Base-by-base conservation (phyloP, 1,284 basidiomycete genomes). In the Melampsora larici-populina region DNA sequence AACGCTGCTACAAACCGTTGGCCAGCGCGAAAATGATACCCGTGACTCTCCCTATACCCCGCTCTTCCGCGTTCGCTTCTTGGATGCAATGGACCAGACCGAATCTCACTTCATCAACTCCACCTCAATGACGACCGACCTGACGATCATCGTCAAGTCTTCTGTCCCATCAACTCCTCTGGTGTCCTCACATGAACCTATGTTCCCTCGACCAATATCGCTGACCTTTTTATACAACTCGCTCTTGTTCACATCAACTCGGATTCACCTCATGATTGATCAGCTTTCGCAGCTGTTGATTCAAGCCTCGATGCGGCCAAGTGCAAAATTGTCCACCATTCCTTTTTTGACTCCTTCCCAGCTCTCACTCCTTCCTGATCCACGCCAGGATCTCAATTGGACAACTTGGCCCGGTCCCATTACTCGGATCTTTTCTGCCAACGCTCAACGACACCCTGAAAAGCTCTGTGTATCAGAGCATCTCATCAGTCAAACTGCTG, bases 341-440 rank as follows among this genome's bases (percentile, higher is more conserved):
- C 90, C 92, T 1, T 85, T 97, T n/a, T 85, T 93, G 64, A 94
- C 94, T 0, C 86, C 89, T 1, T 84, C 85, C 9, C 94, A 97
- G 85, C 87, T 88, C 74, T 85, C 85, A 2, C 86, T 88, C 68
- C 87, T 99, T 18, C 97, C 97, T 0, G 88, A 93, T 82, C 94
- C 97, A 1, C 89, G 89, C 17, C 90, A 89, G 13, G 92, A 99
- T 84, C 88, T 99, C 58, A 89, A 97, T 82, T 99, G 96, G 94
- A 97, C 94, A 84, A 94, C 91, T 75, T 99, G 90, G 88, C 93
- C 94, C 83, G 97, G 97, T 51, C 92, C 97, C 26, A 93, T 97
- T 83, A 92, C 97, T 51, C 92, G 97, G 84, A 89, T 97, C 68
- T 96, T 98, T 85, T 91, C 92, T 63, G 85, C 86, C 70, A 93